Evolutionary conservation across 2,329 filamentous ascomycete species (phyloP).

Genomic region (Emmonsiellopsis sp.): DNA sequence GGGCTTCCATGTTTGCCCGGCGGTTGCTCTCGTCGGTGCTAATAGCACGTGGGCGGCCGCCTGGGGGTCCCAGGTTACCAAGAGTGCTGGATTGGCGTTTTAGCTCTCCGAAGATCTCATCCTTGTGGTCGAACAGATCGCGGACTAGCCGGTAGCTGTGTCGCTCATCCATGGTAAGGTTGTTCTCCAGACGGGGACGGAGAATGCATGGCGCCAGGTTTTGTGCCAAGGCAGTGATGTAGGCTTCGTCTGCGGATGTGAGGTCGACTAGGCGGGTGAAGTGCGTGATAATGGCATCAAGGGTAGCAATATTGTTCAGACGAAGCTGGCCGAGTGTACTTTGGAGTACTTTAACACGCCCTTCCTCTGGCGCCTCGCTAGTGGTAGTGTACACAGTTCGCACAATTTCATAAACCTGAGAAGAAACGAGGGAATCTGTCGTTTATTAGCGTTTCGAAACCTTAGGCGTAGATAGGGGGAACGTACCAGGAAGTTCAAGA

Average conservation of each 20-base stretch:
- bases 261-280: conserved; percentile 94
- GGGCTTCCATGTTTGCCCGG: conserved; percentile 86
- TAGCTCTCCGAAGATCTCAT: conserved; percentile 87
- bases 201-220: conserved; percentile 76
- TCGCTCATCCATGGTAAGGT: conserved; percentile 89
- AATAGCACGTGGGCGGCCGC: conserved; percentile 68
- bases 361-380: conserved; percentile 64
- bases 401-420: conserved; percentile 96
- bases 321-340: conserved; percentile 91
- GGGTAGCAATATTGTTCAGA: conserved; percentile 95
- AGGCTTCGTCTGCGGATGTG: conserved; percentile 87
- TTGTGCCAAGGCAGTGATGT: conserved; percentile 64
- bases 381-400: conserved; percentile 88
- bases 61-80: conserved; percentile 9
- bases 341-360: conserved; percentile 82
- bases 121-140: conserved; percentile 88
- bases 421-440: conserved; percentile 94
- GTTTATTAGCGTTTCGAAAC: conserved; percentile 5
- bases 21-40: conserved; percentile 94
- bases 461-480: neutral
- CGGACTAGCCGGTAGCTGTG: conserved; percentile 84
- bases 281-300: conserved; percentile 96
- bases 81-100: conserved; percentile 55
- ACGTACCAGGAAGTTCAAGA: conserved; percentile 80
- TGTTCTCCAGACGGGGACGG: conserved; percentile 76